A percentile compares a stretch with the other conserved stretches of the same genome.
Conservation (phyloP, 2,329 filamentous ascomycete species). For the Alternaria panax region DNA sequence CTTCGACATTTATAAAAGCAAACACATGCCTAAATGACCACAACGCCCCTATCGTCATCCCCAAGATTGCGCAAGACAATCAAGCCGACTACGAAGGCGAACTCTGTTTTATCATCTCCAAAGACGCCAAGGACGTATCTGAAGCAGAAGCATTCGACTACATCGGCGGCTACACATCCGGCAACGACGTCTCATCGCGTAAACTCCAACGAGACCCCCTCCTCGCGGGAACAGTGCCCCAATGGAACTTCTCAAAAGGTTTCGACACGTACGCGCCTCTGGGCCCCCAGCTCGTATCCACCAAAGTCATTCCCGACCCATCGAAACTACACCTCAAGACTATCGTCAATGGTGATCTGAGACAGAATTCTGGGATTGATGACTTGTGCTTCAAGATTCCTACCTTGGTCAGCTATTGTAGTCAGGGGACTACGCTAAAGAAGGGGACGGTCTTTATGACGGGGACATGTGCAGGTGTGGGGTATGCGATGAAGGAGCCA, state of each 20-base stretch:
- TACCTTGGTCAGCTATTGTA: slow-evolving; percentile 56
- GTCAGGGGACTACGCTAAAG: slow-evolving; percentile 55
- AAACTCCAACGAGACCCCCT: slow-evolving; percentile 61
- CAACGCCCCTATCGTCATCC: slow-evolving; percentile 56
- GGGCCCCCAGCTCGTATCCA: slow-evolving; percentile 59
- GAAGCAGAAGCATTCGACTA: slow-evolving; percentile 57
- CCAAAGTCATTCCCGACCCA: slow-evolving; percentile 55
- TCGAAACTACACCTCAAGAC: slow-evolving; percentile 54
- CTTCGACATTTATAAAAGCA: slow-evolving; percentile 61
- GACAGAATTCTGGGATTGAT: slow-evolving; percentile 59
- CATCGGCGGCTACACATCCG: slow-evolving; percentile 62
- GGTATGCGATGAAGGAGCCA: slow-evolving; percentile 52
- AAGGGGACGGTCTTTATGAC: slow-evolving; percentile 61
- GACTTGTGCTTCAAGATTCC: slow-evolving; percentile 59
- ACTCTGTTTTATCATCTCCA: slow-evolving; percentile 59
- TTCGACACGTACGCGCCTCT: slow-evolving; percentile 65
- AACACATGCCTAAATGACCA: slow-evolving; percentile 51
- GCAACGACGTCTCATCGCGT: slow-evolving; percentile 64
- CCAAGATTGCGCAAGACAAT: slow-evolving; percentile 58
- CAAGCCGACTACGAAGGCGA: slow-evolving; percentile 54
- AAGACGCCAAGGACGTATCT: slow-evolving; percentile 60
- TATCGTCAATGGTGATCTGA: slow-evolving; percentile 57
- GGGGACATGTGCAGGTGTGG: slow-evolving; percentile 52
- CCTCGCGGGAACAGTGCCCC: slow-evolving; percentile 61
- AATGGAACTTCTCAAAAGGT: slow-evolving; percentile 65